Evolutionary conservation across 2,329 filamentous ascomycete species (phyloP), one percentile per base, ranked within the genome.

Genomic region (Rhinocladiella mackenziei): DNA sequence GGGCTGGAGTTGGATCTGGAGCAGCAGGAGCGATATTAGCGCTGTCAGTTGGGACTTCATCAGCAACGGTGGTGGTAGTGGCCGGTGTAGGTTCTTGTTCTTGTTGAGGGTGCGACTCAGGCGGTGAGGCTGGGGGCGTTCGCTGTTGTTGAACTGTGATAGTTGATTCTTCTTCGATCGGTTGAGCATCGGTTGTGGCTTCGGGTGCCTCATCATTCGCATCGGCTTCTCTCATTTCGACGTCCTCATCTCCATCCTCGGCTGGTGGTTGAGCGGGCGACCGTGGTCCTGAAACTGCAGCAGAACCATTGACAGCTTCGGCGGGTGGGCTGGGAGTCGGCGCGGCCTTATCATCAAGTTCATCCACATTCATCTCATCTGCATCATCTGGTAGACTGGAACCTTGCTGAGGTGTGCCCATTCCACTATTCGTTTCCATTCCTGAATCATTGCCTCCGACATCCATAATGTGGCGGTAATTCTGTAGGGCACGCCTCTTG

Each of bases 401-500:
- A 19, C 60, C 65, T 8, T 66, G 65, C 28, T 63, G 60, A 3
- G 69, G 69, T 45, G 69, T 76, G 37, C 60, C 70, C 35, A 72
- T 62, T 19, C 70, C 75, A 53, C 73, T 77, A n/a, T 41, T 44
- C 3, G 50, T 55, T 26, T 77, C 71, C 44, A 71, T 63, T 17
- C 75, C 76, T 19, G 73, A 70, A 55, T 76, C 74, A 10, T 67
- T 68, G n/a, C 69, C 67, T 15, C 39, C 50, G n/a, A 48, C 47
- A 54, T 81, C 80, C 64, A 76, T 76, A 43, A 83, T 80, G 47
- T 82, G 78, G 36, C 76, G 69, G 11, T 89, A 91, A 55, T 92
- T 87, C 26, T 77, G 75, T 64, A 87, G 78, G 5, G 94, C 87
- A 56, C 96, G 89, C 48, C 95, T 87, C 50, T 94, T 88, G 53